A percentile compares a stretch with the other conserved stretches of the same genome.
phyloP scores from a whole-genome alignment of 2,329 filamentous ascomycete species.

The Xenoacremonium recifei region DNA sequence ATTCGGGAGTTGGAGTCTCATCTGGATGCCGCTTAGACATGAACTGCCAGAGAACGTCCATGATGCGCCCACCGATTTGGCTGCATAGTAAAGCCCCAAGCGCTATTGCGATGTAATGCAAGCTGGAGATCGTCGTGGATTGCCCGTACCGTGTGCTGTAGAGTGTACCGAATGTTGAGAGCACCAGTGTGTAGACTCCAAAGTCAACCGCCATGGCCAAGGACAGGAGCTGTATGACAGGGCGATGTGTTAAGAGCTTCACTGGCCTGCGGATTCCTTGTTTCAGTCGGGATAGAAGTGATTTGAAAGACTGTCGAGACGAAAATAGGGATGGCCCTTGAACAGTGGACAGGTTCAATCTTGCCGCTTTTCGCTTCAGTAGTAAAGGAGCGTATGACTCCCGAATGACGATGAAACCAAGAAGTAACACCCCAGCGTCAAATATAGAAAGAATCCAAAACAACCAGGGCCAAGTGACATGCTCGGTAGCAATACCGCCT shows the following conservation, averaged over 20 bases:
- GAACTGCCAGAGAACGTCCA: slow-evolving; percentile 36
- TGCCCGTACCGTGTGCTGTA: slow-evolving; percentile 47
- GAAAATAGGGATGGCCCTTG: neutral
- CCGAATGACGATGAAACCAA: slow-evolving; percentile 48
- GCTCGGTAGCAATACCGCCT: slow-evolving; percentile 63
- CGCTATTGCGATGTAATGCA: slow-evolving; percentile 52
- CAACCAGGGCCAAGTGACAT: slow-evolving; percentile 66
- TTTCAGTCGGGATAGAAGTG: neutral
- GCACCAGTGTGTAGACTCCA: slow-evolving; percentile 49
- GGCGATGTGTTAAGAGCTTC: slow-evolving; percentile 39
- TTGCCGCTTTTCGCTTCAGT: slow-evolving; percentile 31
- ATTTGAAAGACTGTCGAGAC: neutral
- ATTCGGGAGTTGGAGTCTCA: slow-evolving; percentile 37
- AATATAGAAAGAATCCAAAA: slow-evolving; percentile 65
- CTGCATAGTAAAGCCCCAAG: slow-evolving; percentile 39
- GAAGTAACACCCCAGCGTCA: slow-evolving; percentile 53
- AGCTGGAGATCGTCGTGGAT: slow-evolving; percentile 39
- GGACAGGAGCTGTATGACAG: slow-evolving; percentile 46
- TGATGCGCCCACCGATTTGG: slow-evolving; percentile 33
- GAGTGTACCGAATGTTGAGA: slow-evolving; percentile 51
- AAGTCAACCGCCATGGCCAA: slow-evolving; percentile 47
- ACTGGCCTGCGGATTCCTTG: slow-evolving; percentile 1
- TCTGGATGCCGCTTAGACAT: slow-evolving; percentile 6
- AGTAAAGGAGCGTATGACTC: slow-evolving; percentile 65
- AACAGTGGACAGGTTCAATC: neutral